Conservation (phyloP, 2,329 filamentous ascomycete genomes). For the Aspergillus costaricaensis region DNA sequence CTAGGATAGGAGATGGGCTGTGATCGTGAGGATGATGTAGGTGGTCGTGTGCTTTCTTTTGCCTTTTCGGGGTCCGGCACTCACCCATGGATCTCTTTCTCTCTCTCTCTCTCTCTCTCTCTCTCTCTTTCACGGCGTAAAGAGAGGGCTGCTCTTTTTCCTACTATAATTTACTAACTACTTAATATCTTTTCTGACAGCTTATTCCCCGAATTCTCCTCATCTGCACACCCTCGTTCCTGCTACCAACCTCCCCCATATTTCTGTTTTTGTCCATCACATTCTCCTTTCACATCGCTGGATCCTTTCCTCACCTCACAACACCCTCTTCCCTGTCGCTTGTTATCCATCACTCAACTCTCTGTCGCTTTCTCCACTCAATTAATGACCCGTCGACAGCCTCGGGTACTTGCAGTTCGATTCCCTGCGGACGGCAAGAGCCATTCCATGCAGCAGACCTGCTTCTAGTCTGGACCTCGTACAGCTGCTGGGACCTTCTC, state of each 20-base stretch:
- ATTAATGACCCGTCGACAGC: constrained; percentile 20
- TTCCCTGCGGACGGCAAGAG: constrained; percentile 15
- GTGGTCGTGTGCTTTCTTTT: constrained; percentile 4
- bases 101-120: too few species aligned
- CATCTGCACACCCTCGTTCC: background rate
- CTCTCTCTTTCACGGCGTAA: too few species aligned
- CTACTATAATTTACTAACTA: background rate
- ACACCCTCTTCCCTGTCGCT: constrained; percentile 9
- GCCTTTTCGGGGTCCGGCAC: background rate
- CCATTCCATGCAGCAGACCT: constrained; percentile 20
- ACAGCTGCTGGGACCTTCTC: constrained; percentile 17
- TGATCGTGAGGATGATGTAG: background rate
- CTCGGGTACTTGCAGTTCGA: constrained; percentile 22
- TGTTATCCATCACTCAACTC: constrained; percentile 10
- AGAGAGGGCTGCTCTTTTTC: background rate
- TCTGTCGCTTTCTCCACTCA: constrained; percentile 17
- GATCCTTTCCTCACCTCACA: background rate
- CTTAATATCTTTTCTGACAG: background rate
- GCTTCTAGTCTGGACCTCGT: constrained; percentile 21
- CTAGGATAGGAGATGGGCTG: background rate
- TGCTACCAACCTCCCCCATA: background rate
- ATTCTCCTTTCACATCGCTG: background rate
- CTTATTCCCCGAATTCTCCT: background rate
- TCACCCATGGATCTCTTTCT: background rate
- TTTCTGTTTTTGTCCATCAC: constrained; percentile 1